Evolutionary conservation across 2,329 filamentous ascomycete species (phyloP).

Genomic region (Aschersonia sp.): DNA sequence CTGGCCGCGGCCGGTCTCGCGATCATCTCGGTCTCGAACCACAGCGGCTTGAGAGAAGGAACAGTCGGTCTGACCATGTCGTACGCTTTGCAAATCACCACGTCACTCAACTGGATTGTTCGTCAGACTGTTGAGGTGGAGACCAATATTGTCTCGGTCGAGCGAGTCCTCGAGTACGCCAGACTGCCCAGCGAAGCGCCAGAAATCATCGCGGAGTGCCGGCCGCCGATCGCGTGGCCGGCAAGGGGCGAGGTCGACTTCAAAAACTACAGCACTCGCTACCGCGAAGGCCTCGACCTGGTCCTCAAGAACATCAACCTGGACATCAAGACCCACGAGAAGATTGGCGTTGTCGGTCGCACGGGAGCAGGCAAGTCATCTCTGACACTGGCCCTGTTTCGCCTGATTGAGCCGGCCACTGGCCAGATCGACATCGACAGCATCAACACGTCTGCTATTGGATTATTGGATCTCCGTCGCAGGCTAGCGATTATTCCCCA

Average conservation of each 20-base stretch:
- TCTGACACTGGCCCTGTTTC: conserved; percentile 81
- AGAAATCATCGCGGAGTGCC: conserved; percentile 77
- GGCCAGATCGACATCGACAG: conserved; percentile 83
- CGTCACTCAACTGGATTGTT: conserved; percentile 97
- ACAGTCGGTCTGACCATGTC: conserved; percentile 90
- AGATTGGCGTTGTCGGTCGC: conserved; percentile 92
- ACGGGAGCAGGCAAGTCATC: conserved; percentile 95
- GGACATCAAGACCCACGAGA: conserved; percentile 89
- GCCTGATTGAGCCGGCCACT: conserved; percentile 76
- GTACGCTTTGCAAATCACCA: conserved; percentile 91
- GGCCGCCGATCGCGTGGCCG: conserved; percentile 85
- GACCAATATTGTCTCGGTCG: conserved; percentile 98
- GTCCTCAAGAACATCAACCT: conserved; percentile 88
- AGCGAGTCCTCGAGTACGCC: conserved; percentile 93
- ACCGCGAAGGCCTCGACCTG: conserved; percentile 76
- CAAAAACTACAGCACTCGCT: conserved; percentile 86
- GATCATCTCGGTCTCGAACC: conserved; percentile 62
- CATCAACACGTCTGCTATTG: conserved; percentile 80
- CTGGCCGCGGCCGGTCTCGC: conserved; percentile 70
- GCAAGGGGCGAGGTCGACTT: conserved; percentile 78
- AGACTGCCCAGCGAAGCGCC: conserved; percentile 82
- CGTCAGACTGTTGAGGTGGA: conserved; percentile 98
- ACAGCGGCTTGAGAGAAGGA: conserved; percentile 51
- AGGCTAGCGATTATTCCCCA: conserved; percentile 94
- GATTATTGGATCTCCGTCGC: conserved; percentile 73